Base-by-base conservation (phyloP, 2,329 filamentous ascomycete species). In the Fusarium continuum region DNA sequence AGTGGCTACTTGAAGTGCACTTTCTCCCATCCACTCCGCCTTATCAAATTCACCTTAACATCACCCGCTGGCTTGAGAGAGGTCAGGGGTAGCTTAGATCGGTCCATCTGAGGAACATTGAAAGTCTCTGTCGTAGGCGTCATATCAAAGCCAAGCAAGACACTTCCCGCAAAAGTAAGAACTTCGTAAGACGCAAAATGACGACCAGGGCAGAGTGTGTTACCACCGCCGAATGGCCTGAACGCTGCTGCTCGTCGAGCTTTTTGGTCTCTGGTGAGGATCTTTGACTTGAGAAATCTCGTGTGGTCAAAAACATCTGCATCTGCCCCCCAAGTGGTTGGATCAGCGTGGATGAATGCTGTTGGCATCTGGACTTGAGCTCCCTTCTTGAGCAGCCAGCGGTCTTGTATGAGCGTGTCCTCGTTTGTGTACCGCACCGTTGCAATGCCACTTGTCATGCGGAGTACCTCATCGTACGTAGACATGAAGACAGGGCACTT, bases 361-460 rank as follows among this genome's bases (percentile, higher is more conserved):
- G 64, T 67, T 8, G 64, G 64, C 64, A 67, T 67, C 41, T 67
- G 64, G 0, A 67, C 63, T 34, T 67, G 64, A 3, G 64, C 49
- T 2, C 64, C 64, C 43, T 67, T 67, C 49, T 67, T 67, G 13
- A 67, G 10, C 0, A 67, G 32, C 64, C 64, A 67, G 0, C 64
- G 59, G 8, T 43, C 34, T 4, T 61, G 55, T 2, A 67, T 57
- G 0, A 67, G 8, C 1, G 64, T 67, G 4, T 67, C 64, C 22
- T 67, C 64, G 6, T 67, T 67, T 1, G 64, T 67, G 29, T 64
- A 67, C 8, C 64, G 31, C 8, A 67, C 64, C 6, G 64, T 67
- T 7, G 64, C 64, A 1, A 64, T 67, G 1, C 64, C 64, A 6
- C 64, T 67, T 0, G 60, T 67, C 55, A 67, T 58, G 8, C 64